These are phyloP conservation scores for Fusarium palustre DNA, from an alignment of 2,329 filamentous ascomycete species.

Conservation along the genomic window DNA sequence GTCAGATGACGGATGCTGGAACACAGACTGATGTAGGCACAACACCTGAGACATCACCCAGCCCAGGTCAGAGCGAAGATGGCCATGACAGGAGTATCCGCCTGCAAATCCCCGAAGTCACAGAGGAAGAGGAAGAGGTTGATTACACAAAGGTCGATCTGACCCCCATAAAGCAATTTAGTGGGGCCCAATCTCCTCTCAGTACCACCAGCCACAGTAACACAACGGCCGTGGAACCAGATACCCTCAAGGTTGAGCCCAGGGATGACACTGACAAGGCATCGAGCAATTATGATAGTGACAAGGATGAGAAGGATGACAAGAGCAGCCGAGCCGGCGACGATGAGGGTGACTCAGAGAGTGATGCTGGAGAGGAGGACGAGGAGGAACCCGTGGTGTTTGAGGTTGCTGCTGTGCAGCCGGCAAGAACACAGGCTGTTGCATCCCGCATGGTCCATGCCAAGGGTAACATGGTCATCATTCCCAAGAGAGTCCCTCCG, in stretches of 20 bases:
- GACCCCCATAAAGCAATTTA: conserved; percentile 61
- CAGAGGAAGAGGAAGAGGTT: conserved; percentile 65
- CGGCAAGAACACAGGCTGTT: conserved; percentile 66
- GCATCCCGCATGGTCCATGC: conserved; percentile 75
- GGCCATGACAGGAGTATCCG: conserved; percentile 57
- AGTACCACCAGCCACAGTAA: conserved; percentile 42
- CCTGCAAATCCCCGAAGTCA: conserved; percentile 53
- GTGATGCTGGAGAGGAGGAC: conserved; percentile 35
- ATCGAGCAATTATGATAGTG: conserved; percentile 44
- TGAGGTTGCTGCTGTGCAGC: conserved; percentile 71
- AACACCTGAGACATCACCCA: conserved; percentile 67
- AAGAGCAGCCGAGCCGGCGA: conserved; percentile 47
- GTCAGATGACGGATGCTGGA: conserved; percentile 75
- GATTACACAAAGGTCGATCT: conserved; percentile 71
- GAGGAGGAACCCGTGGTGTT: conserved; percentile 75
- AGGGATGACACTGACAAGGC: conserved; percentile 44
- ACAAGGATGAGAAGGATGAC: conserved; percentile 43
- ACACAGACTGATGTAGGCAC: conserved; percentile 70
- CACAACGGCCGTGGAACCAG: conserved; percentile 36
- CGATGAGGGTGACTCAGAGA: conserved; percentile 43
- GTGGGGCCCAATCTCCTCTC: conserved; percentile 45
- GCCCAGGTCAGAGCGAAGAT: conserved; percentile 65
- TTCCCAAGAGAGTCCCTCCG: conserved; percentile 82
- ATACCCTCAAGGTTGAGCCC: conserved; percentile 40
- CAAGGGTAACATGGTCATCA: conserved; percentile 84